Evolutionary conservation across 176 grass and related monocot genomes (phyloP).

Genomic region (Triticum urartu): DNA sequence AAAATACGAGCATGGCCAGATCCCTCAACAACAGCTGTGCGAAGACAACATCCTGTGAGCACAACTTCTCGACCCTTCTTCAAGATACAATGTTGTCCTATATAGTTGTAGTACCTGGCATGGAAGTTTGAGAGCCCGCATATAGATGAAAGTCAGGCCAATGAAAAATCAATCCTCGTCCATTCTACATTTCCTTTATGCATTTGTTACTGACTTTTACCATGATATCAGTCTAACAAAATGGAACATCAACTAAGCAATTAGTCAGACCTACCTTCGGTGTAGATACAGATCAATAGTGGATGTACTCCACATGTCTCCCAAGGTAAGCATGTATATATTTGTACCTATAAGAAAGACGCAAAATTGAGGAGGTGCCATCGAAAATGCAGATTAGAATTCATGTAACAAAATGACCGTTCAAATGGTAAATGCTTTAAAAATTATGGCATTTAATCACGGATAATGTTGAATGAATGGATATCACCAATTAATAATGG

Average conservation of each 20-base stretch:
- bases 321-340: constrained; percentile 92
- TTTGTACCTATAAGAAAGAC: constrained; percentile 74
- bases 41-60: constrained; percentile 91
- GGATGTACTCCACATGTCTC: constrained; percentile 84
- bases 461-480: not conserved
- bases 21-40: constrained; percentile 69
- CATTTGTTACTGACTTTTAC: not conserved
- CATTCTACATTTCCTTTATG: not conserved
- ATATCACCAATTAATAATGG: not conserved
- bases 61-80: constrained; percentile 93
- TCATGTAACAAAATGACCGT: not conserved
- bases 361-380: not conserved
- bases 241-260: constrained; percentile 15
- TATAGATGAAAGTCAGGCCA: not conserved
- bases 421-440: constrained; percentile 15
- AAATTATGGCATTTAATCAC: not conserved
- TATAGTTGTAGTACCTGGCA: constrained; percentile 76
- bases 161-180: not conserved
- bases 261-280: constrained; percentile 59
- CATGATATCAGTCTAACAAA: constrained; percentile 13
- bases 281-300: constrained; percentile 92
- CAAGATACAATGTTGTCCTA: constrained; percentile 72
- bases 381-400: constrained; percentile 8
- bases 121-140: not conserved
- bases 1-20: constrained; percentile 70